Base-by-base conservation (phyloP, 1,284 basidiomycete species). In the Pseudozyma hubeiensis region DNA sequence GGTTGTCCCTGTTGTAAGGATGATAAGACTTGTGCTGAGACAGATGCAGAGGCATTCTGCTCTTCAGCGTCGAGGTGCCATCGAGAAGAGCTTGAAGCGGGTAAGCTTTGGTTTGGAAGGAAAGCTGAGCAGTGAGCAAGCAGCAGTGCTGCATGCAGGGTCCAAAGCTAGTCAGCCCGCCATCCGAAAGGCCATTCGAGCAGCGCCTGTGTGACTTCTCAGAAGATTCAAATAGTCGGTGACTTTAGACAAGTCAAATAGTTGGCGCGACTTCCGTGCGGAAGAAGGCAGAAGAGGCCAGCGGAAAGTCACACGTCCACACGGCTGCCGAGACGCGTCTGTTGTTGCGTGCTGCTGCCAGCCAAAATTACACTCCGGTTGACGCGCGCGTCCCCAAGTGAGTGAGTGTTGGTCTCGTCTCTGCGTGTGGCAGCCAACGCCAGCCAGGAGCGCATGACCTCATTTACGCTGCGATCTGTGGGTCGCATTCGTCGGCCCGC, bases 21-120 rank as follows among this genome's bases (percentile, higher is more conserved):
- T 53, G 58, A 30, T 67, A 61, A 10, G 58, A 61, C 17, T 66
- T 66, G 48, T 61, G 64, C 13, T 66, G 64, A 29, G 57, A 30
- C 39, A 60, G 53, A 61, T 66, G 54, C 53, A 61, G 35, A 57
- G 58, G 64, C 64, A 67, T 67, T 50, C 58, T 57, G 58, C 41
- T 40, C 31, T 35, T 37, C 19, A 24, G 30, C 11, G 17, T 24
- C 3, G 5, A 9, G 19, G n/a, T n/a, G 34, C 24, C 52, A 62
- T 54, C 7, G 5, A 7, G n/a, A 3, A 9, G n/a, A 10, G 16
- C 16, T 30, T 29, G 29, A 31, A 30, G 29, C 24, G 14, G 13
- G 5, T 2, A 10, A 5, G 45, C 35, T 2, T 14, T 10, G 35
- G 35, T 1, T 37, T 14, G 1, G 14, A 37, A 37, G 35, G 9